Conservation (phyloP, 257 asterid species). For the Hygrophila difformis region DNA sequence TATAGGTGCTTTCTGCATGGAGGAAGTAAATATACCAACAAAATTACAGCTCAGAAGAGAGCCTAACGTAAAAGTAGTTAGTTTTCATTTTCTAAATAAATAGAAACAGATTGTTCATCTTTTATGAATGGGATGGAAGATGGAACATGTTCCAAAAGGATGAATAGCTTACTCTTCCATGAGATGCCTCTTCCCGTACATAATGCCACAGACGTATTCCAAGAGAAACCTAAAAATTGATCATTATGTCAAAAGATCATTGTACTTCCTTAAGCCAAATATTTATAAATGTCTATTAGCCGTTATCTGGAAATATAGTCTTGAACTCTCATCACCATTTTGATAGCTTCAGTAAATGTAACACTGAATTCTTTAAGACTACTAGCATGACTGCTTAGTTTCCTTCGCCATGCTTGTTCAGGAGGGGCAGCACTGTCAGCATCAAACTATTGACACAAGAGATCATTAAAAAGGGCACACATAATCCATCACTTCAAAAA, state of each 20-base stretch:
- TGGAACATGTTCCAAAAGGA: conserved; percentile 11
- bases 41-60: background rate
- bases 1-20: conserved; percentile 91
- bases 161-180: conserved; percentile 72
- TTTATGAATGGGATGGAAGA: background rate
- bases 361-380: conserved; percentile 87
- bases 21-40: background rate
- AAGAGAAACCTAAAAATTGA: conserved; percentile 61
- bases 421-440: conserved; percentile 91
- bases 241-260: conserved; percentile 6
- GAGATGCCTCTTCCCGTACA: conserved; percentile 93
- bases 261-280: background rate
- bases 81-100: background rate
- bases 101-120: background rate
- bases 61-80: background rate
- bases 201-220: conserved; percentile 91
- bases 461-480: conserved; percentile 6
- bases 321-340: conserved; percentile 58
- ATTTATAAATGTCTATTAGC: background rate
- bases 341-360: conserved; percentile 82
- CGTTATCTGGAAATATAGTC: background rate
- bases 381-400: conserved; percentile 69
- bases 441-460: conserved; percentile 54
- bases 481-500: background rate
- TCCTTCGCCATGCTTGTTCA: conserved; percentile 94